These are phyloP conservation scores for Meyerozyma guilliermondii DNA, from an alignment of 1,139 yeast genomes.

Conservation along the genomic window DNA sequence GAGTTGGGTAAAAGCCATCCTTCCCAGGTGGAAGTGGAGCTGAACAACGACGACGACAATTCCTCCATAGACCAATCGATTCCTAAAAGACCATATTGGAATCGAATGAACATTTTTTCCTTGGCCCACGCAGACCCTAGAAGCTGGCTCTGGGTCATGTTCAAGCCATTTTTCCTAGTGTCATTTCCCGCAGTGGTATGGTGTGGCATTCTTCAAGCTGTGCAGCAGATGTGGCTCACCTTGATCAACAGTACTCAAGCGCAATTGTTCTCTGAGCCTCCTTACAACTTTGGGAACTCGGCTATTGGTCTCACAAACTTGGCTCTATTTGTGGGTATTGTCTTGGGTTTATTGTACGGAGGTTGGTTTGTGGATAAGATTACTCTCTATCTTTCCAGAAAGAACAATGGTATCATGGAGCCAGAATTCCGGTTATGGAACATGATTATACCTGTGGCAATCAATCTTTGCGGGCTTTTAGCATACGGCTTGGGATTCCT, in stretches of 20 bases:
- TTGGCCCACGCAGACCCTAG: conserved; percentile 35
- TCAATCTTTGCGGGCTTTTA: conserved; percentile 67
- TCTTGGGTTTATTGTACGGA: conserved; percentile 71
- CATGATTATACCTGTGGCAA: conserved; percentile 57
- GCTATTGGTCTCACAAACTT: conserved; percentile 78
- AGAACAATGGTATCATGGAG: conserved; percentile 68
- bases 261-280: conserved; percentile 41
- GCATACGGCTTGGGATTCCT: conserved; percentile 33
- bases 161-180: conserved; percentile 34
- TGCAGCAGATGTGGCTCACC: conserved; percentile 55
- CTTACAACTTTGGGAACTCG: conserved; percentile 60
- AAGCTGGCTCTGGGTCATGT: conserved; percentile 32
- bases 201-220: conserved; percentile 61
- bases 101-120: conserved; percentile 31
- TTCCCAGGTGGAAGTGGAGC: neutral
- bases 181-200: conserved; percentile 56
- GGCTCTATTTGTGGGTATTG: conserved; percentile 35
- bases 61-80: conserved; percentile 12
- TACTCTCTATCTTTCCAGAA: conserved; percentile 65
- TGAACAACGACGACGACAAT: neutral
- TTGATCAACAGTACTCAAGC: conserved; percentile 42
- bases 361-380: conserved; percentile 71
- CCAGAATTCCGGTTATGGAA: conserved; percentile 79
- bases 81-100: conserved; percentile 27
- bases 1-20: conserved; percentile 1